phyloP scores from a whole-genome alignment of 441 rosid genomes.

The Flueggea neowawraea region DNA sequence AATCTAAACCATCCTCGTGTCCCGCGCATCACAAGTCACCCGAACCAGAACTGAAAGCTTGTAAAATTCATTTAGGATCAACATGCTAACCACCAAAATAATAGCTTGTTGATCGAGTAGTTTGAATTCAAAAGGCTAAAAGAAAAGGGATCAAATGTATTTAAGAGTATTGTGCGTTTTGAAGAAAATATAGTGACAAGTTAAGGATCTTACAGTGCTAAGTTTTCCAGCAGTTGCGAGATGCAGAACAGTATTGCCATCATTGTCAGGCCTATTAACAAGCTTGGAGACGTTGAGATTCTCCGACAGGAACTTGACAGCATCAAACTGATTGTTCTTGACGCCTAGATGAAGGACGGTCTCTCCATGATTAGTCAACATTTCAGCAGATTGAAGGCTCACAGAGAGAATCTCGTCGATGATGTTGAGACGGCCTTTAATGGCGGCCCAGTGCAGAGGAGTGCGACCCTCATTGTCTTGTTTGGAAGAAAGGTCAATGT shows the following conservation, averaged over 20 bases:
- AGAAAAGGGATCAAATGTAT: neutral
- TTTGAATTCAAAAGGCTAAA: neutral
- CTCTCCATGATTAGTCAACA: slow-evolving; percentile 33
- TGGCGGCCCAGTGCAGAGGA: slow-evolving; percentile 48
- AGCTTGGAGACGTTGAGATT: slow-evolving; percentile 25
- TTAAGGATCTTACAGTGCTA: slow-evolving; percentile 20
- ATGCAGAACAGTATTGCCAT: slow-evolving; percentile 50
- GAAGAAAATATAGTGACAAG: neutral
- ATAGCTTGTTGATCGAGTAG: too few species aligned
- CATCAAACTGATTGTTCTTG: slow-evolving; percentile 37
- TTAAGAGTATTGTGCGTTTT: neutral
- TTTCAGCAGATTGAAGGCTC: slow-evolving; percentile 27
- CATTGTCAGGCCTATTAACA: slow-evolving; percentile 28
- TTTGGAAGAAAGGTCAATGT: slow-evolving; percentile 25
- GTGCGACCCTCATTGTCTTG: slow-evolving; percentile 41
- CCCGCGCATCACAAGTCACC: too few species aligned
- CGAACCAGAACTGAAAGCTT: too few species aligned
- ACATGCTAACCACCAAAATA: too few species aligned
- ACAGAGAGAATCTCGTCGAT: slow-evolving; percentile 35
- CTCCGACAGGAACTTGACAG: slow-evolving; percentile 36
- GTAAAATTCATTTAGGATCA: too few species aligned
- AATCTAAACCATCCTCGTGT: too few species aligned
- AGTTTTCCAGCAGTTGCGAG: slow-evolving; percentile 46
- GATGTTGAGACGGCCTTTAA: slow-evolving; percentile 37
- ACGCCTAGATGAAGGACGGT: slow-evolving; percentile 48